Percentiles rank a stretch among this genome's conserved stretches.
Conservation (phyloP, 768 basidiomycete species). For the Hypholoma sublateritium region DNA sequence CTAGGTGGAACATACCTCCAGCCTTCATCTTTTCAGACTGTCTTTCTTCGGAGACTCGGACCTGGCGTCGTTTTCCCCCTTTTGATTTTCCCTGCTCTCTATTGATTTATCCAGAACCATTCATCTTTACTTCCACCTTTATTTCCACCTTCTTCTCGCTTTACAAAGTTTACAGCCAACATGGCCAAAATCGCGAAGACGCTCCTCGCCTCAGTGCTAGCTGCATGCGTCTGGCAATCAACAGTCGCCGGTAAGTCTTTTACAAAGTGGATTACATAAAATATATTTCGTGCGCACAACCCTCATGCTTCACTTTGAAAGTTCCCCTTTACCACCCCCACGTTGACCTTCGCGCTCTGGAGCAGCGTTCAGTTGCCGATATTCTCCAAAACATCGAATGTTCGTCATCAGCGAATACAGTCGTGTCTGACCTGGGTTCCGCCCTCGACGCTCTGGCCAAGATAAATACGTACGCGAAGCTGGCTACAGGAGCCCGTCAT, state of each 20-base stretch:
- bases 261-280: neutral
- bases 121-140: slow-evolving; percentile 3
- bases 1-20: neutral
- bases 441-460: slow-evolving; percentile 20
- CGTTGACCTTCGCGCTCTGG: slow-evolving; percentile 12
- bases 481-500: no score
- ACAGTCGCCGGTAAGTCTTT: slow-evolving; percentile 15
- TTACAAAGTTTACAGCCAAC: slow-evolving; percentile 1
- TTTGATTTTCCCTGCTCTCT: slow-evolving; percentile 12
- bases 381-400: slow-evolving; percentile 25
- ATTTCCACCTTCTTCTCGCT: slow-evolving; percentile 4
- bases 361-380: slow-evolving; percentile 16
- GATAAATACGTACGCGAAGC: slow-evolving; percentile 21
- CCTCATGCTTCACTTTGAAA: neutral
- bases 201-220: slow-evolving; percentile 15
- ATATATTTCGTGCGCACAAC: neutral
- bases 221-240: slow-evolving; percentile 18
- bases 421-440: slow-evolving; percentile 20
- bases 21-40: slow-evolving; percentile 14
- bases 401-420: slow-evolving; percentile 18
- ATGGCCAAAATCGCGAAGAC: slow-evolving; percentile 16
- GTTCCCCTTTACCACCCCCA: slow-evolving; percentile 12
- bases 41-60: slow-evolving; percentile 18
- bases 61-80: slow-evolving; percentile 18
- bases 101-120: neutral